These are phyloP conservation scores for Tetrapisispora nanseiensis DNA, from an alignment of 805 yeast species.

Conservation along the genomic window DNA sequence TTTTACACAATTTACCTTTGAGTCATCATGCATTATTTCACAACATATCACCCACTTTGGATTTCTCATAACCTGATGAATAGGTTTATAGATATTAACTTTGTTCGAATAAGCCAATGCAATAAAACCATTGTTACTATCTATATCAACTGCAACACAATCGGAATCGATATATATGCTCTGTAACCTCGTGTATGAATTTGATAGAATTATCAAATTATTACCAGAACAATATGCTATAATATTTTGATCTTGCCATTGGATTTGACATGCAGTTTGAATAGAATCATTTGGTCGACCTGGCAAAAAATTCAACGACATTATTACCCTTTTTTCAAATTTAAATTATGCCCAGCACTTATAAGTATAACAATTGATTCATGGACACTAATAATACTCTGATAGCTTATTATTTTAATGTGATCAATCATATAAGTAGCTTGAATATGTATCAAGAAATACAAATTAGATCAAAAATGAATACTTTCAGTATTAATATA, in stretches of 20 bases:
- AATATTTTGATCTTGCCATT: slow-evolving; percentile 58
- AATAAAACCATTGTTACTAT: slow-evolving; percentile 47
- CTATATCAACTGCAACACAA: slow-evolving; percentile 56
- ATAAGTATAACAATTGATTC: neutral
- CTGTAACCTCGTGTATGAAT: slow-evolving; percentile 50
- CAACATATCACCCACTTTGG: slow-evolving; percentile 39
- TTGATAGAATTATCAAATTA: slow-evolving; percentile 59
- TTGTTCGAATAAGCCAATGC: slow-evolving; percentile 42
- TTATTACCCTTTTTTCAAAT: slow-evolving; percentile 11
- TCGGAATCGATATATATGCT: slow-evolving; percentile 65
- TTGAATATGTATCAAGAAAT: too few relatives aligned
- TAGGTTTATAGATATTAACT: slow-evolving; percentile 47
- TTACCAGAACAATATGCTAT: slow-evolving; percentile 81
- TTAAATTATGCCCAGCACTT: neutral
- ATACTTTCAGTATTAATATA: neutral
- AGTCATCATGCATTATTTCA: slow-evolving; percentile 24
- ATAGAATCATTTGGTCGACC: slow-evolving; percentile 66
- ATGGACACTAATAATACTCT: neutral
- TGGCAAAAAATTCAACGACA: slow-evolving; percentile 68
- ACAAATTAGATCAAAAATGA: too few relatives aligned
- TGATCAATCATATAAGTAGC: too few relatives aligned
- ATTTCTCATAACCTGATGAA: slow-evolving; percentile 35
- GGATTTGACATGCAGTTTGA: slow-evolving; percentile 46
- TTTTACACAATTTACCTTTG: slow-evolving; percentile 34
- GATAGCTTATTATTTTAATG: neutral